Conservation (phyloP, 108 stramenopile species). For the Discostella pseudostelligera region DNA sequence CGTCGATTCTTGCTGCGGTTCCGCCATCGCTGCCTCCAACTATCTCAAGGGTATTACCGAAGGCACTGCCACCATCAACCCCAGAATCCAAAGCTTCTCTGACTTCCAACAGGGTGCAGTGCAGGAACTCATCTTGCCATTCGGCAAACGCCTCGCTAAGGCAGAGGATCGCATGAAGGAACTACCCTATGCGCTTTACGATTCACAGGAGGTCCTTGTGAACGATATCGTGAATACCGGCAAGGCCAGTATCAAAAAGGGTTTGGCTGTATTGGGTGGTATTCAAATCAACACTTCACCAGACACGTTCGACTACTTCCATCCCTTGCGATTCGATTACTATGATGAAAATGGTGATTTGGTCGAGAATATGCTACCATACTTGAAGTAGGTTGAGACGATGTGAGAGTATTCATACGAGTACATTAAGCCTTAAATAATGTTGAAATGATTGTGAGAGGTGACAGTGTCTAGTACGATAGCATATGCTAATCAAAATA, state of each 20-base stretch:
- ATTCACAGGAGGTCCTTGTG: slow-evolving; percentile 53
- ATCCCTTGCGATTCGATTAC: slow-evolving; percentile 65
- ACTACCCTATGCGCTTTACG: slow-evolving; percentile 54
- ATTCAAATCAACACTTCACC: slow-evolving; percentile 74
- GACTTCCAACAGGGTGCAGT: slow-evolving; percentile 63
- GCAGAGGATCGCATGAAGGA: slow-evolving; percentile 47
- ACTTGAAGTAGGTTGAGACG: slow-evolving; percentile 1
- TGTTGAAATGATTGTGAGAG: background rate
- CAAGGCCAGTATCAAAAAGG: slow-evolving; percentile 12
- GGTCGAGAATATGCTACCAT: slow-evolving; percentile 38
- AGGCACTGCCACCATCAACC: slow-evolving; percentile 23
- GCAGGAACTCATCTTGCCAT: slow-evolving; percentile 46
- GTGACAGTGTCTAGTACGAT: too few relatives aligned
- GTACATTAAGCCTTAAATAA: too few relatives aligned
- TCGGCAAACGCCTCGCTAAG: slow-evolving; percentile 45
- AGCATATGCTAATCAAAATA: too few relatives aligned
- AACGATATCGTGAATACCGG: slow-evolving; percentile 52
- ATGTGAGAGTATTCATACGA: too few relatives aligned
- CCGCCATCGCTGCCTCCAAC: slow-evolving; percentile 49
- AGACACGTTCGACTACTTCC: slow-evolving; percentile 62
- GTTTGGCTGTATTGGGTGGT: slow-evolving; percentile 64
- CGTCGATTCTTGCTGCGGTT: slow-evolving; percentile 25
- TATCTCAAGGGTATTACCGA: slow-evolving; percentile 37
- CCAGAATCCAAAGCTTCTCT: slow-evolving; percentile 34
- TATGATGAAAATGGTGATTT: slow-evolving; percentile 49